Conservation (phyloP, 768 basidiomycete genomes). For the Boletellus sp. region DNA sequence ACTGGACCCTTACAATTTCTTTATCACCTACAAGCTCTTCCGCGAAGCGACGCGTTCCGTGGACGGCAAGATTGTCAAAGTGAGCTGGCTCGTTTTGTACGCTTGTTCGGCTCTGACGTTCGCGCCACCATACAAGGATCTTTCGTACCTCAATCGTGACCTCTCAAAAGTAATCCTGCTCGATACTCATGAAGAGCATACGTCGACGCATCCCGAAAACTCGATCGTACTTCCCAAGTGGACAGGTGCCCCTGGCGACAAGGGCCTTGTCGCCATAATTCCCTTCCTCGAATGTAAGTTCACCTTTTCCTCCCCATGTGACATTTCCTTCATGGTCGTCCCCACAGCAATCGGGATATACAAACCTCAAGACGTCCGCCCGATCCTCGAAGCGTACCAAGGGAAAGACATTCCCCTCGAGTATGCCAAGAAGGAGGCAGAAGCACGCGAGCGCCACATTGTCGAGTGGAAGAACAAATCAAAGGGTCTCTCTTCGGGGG, state of each 20-base stretch:
- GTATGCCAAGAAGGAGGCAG: conserved; percentile 85
- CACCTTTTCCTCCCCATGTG: not conserved
- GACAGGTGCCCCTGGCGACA: conserved; percentile 74
- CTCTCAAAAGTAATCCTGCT: conserved; percentile 84
- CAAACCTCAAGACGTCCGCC: conserved; percentile 81
- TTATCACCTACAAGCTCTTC: conserved; percentile 86
- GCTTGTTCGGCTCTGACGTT: not conserved
- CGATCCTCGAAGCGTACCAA: conserved; percentile 77
- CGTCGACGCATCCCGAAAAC: conserved; percentile 81
- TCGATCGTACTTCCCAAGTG: conserved; percentile 80
- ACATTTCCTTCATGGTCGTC: not conserved
- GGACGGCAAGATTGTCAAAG: conserved; percentile 85
- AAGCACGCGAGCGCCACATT: conserved; percentile 70
- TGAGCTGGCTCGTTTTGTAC: conserved; percentile 22
- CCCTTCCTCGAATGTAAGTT: conserved; percentile 89
- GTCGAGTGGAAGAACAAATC: conserved; percentile 72
- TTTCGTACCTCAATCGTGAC: conserved; percentile 93
- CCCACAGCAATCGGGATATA: conserved; percentile 85
- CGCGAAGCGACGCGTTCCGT: conserved; percentile 85
- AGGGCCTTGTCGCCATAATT: conserved; percentile 85
- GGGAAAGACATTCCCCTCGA: conserved; percentile 88
- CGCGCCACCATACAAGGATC: conserved; percentile 48
- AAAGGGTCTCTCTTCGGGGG: conserved; percentile 35
- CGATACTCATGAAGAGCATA: conserved; percentile 80
- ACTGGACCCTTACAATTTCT: conserved; percentile 90